Evolutionary conservation across 2,329 filamentous ascomycete genomes (phyloP).

Genomic region (Ophiostoma sp.): DNA sequence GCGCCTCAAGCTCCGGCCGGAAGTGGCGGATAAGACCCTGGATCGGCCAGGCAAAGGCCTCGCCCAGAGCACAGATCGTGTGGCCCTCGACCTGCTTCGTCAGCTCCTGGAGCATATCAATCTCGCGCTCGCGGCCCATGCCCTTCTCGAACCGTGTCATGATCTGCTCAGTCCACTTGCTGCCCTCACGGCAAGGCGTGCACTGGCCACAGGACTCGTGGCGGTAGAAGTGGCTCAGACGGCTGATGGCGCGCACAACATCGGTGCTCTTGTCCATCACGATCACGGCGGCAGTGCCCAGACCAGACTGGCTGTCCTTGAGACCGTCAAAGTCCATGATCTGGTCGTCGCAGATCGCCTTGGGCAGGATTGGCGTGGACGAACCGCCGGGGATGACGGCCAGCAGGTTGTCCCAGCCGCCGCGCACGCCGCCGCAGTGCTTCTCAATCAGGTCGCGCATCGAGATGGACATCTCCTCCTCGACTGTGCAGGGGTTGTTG

Average conservation of each 20-base stretch:
- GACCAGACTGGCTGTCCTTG: conserved; percentile 95
- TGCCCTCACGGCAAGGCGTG: conserved; percentile 98
- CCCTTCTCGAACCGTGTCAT: conserved; percentile 95
- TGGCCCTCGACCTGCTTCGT: conserved; percentile 99
- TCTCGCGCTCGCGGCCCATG: conserved; percentile 81
- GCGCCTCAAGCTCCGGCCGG: conserved; percentile 86
- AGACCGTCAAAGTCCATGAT: conserved; percentile 98
- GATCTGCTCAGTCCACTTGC: conserved; percentile 99
- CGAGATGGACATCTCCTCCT: conserved; percentile 99
- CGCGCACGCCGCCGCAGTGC: conserved; percentile 93
- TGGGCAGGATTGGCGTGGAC: conserved; percentile 92
- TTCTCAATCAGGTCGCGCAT: conserved; percentile 94
- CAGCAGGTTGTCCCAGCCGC: conserved; percentile 95
- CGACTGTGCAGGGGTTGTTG: conserved; percentile 96
- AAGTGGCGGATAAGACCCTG: conserved; percentile 98
- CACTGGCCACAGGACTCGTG: conserved; percentile 98
- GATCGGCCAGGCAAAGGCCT: conserved; percentile 97
- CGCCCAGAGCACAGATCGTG: conserved; percentile 93
- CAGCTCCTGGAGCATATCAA: conserved; percentile 98
- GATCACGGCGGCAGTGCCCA: conserved; percentile 94
- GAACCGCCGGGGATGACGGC: conserved; percentile 95
- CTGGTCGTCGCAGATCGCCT: conserved; percentile 84
- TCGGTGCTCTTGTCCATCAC: conserved; percentile 99
- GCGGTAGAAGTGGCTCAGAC: conserved; percentile 94
- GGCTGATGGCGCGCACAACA: conserved; percentile 87